Conservation (phyloP, 306 rosid genomes). For the Pterocarpus macrocarpus region DNA sequence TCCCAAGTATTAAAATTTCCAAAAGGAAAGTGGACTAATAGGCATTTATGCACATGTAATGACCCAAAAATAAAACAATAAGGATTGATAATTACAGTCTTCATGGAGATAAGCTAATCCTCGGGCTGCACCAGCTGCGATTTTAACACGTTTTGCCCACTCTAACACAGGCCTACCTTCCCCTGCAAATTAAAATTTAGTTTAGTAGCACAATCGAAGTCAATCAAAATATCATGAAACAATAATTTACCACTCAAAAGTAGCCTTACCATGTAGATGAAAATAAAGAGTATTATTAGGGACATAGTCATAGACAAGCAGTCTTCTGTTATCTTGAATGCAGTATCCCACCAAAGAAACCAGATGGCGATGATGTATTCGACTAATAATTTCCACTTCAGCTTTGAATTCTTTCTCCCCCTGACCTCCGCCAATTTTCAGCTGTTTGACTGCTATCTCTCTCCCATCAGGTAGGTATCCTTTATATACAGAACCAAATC, state of each 20-base stretch:
- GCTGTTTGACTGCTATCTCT: constrained; percentile 89
- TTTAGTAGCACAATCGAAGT: constrained; percentile 35
- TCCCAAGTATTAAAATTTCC: constrained; percentile 20
- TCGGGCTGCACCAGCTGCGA: constrained; percentile 95
- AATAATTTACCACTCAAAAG: constrained; percentile 28
- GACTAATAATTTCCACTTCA: constrained; percentile 90
- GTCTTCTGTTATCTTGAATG: constrained; percentile 72
- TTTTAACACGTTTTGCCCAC: constrained; percentile 82
- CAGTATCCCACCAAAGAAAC: constrained; percentile 93
- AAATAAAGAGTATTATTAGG: constrained; percentile 79
- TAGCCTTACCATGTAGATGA: constrained; percentile 87
- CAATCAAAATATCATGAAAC: constrained; percentile 36
- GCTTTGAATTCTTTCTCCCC: constrained; percentile 94
- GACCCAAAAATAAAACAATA: constrained; percentile 15
- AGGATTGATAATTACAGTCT: constrained; percentile 74
- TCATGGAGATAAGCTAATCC: constrained; percentile 97
- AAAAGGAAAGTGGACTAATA: constrained; percentile 21
- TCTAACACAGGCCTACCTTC: constrained; percentile 67
- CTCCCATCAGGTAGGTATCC: constrained; percentile 88
- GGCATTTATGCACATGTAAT: constrained; percentile 21
- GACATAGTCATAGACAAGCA: constrained; percentile 92
- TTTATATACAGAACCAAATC: constrained; percentile 91
- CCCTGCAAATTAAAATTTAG: constrained; percentile 55
- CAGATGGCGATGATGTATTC: constrained; percentile 95
- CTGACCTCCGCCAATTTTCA: constrained; percentile 86